Conservation (phyloP, 2,329 filamentous ascomycete genomes). For the Sporothrix curviconia region DNA sequence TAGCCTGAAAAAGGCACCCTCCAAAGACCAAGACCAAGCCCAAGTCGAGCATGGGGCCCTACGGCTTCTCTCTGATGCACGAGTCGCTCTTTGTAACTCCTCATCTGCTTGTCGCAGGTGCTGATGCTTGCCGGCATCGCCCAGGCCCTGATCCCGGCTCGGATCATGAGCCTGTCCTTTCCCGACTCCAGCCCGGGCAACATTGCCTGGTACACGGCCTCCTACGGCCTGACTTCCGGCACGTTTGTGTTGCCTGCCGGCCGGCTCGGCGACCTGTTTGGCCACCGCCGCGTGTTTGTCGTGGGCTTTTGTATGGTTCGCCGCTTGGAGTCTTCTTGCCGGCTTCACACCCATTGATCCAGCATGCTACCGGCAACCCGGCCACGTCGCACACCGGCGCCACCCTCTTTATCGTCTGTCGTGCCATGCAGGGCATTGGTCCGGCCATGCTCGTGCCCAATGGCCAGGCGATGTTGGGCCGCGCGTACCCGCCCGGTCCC, state of each 20-base stretch:
- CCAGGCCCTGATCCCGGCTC: constrained; percentile 41
- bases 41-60: constrained; percentile 14
- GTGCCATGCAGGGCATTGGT: constrained; percentile 39
- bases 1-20: background rate
- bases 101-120: constrained; percentile 37
- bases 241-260: constrained; percentile 53
- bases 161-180: constrained; percentile 42
- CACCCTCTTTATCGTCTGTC: constrained; percentile 22
- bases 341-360: constrained; percentile 33
- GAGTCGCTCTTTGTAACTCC: constrained; percentile 33
- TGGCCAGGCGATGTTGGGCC: constrained; percentile 54
- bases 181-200: constrained; percentile 35
- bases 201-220: constrained; percentile 52
- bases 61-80: constrained; percentile 22
- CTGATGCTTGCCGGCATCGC: constrained; percentile 43
- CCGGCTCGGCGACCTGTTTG: constrained; percentile 51
- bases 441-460: constrained; percentile 59
- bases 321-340: constrained; percentile 44
- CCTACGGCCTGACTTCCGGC: constrained; percentile 49
- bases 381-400: constrained; percentile 16
- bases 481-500: constrained; percentile 49
- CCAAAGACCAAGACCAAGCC: background rate
- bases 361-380: constrained; percentile 11
- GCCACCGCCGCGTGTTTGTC: constrained; percentile 49
- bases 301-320: constrained; percentile 49